Conservation (phyloP, 768 basidiomycete species). For the Pholiota microspora region DNA sequence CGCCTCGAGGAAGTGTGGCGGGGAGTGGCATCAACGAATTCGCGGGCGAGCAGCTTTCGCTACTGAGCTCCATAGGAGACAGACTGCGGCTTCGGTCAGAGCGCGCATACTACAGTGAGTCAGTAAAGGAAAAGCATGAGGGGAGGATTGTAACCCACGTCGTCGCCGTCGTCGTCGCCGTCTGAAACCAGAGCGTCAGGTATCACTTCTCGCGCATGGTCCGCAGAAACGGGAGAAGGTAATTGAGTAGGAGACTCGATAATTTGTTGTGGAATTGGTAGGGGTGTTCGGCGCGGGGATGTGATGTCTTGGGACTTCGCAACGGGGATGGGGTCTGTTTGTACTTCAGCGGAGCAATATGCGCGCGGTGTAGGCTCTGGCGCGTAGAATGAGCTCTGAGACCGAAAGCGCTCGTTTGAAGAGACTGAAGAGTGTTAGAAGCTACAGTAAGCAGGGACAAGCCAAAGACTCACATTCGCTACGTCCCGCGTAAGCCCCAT, state of each 20-base stretch:
- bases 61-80: slow-evolving; percentile 64
- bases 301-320: slow-evolving; percentile 5
- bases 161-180: slow-evolving; percentile 16
- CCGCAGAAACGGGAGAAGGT: slow-evolving; percentile 23
- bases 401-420: slow-evolving; percentile 12
- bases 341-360: slow-evolving; percentile 19
- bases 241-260: slow-evolving; percentile 19
- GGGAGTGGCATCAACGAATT: slow-evolving; percentile 12
- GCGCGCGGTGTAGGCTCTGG: slow-evolving; percentile 18
- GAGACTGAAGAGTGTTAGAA: not conserved
- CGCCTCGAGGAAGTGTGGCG: not conserved
- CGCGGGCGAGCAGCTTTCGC: slow-evolving; percentile 34
- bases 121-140: not conserved
- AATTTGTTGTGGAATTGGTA: not conserved
- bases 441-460: not conserved
- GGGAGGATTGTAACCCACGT: slow-evolving; percentile 12
- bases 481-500: slow-evolving; percentile 12
- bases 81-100: slow-evolving; percentile 40
- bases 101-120: slow-evolving; percentile 17
- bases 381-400: slow-evolving; percentile 19
- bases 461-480: slow-evolving; percentile 11
- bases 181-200: slow-evolving; percentile 13
- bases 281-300: not conserved
- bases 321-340: slow-evolving; percentile 18
- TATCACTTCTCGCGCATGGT: slow-evolving; percentile 18